Conservation (phyloP, 495 filamentous ascomycete genomes). For the Entonaema liquescens region DNA sequence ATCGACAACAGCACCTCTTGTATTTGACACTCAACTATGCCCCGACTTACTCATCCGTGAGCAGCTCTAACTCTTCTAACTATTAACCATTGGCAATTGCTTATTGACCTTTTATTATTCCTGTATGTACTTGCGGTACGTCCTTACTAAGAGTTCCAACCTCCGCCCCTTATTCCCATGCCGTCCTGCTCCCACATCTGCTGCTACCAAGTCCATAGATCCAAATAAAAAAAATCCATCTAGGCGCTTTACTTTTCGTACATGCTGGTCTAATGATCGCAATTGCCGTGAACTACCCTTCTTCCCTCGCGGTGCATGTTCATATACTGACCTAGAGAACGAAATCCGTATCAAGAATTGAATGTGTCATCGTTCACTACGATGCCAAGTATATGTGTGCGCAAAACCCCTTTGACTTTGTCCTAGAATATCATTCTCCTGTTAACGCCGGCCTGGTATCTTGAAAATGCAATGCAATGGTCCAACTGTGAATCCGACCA, state of each 20-base stretch:
- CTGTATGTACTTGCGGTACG: constrained; percentile 35
- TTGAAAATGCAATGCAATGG: constrained; percentile 52
- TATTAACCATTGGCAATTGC: constrained; percentile 13
- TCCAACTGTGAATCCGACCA: constrained; percentile 35
- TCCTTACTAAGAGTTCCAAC: background rate
- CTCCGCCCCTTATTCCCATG: background rate
- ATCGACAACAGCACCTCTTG: constrained; percentile 12
- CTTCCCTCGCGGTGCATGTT: constrained; percentile 31
- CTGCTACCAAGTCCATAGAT: constrained; percentile 21
- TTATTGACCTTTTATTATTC: constrained; percentile 24
- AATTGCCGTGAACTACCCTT: constrained; percentile 8
- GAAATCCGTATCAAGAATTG: constrained; percentile 32
- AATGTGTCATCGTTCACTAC: constrained; percentile 30
- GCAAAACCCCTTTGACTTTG: constrained; percentile 30
- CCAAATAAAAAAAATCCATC: constrained; percentile 31
- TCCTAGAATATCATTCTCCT: constrained; percentile 44
- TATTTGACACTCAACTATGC: constrained; percentile 31
- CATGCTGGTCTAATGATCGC: constrained; percentile 29
- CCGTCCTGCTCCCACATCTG: constrained; percentile 15
- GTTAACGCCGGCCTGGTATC: constrained; percentile 55
- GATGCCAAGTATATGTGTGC: constrained; percentile 39
- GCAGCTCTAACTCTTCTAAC: constrained; percentile 13
- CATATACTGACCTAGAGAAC: constrained; percentile 27
- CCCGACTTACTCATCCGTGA: constrained; percentile 17
- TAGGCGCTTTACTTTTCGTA: constrained; percentile 32